phyloP scores from a whole-genome alignment of 2,329 filamentous ascomycete genomes.

The Colletotrichum salicis region DNA sequence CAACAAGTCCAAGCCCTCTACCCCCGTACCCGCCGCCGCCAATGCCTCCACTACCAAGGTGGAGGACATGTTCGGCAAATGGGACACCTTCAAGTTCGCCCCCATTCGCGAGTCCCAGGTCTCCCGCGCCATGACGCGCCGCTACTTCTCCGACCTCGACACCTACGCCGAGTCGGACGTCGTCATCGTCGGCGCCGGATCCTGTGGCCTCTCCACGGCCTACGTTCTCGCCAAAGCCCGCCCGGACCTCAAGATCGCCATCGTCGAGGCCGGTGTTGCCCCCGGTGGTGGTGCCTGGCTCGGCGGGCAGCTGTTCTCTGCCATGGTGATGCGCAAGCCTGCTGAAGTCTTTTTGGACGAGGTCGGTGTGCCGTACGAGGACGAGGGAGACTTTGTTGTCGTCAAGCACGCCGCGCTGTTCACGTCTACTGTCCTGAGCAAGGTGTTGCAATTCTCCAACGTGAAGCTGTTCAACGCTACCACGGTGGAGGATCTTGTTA shows the following conservation, averaged over 20 bases:
- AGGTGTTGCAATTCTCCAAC: conserved; percentile 86
- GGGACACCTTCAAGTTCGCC: conserved; percentile 84
- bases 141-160: conserved; percentile 92
- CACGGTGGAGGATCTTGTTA: conserved; percentile 91
- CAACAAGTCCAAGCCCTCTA: conserved; percentile 41
- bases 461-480: conserved; percentile 98
- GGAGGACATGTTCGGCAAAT: conserved; percentile 68
- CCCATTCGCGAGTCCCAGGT: conserved; percentile 93
- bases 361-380: conserved; percentile 85
- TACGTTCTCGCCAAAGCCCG: conserved; percentile 86
- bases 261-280: conserved; percentile 87
- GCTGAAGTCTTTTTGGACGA: conserved; percentile 86
- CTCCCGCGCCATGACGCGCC: conserved; percentile 90
- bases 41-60: conserved; percentile 50
- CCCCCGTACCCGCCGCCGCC: conserved; percentile 55
- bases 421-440: conserved; percentile 86
- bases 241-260: conserved; percentile 90
- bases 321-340: conserved; percentile 95
- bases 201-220: conserved; percentile 85
- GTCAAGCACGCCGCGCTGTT: conserved; percentile 95
- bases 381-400: conserved; percentile 82
- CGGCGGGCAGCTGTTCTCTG: conserved; percentile 92
- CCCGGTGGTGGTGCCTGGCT: conserved; percentile 93
- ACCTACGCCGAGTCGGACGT: conserved; percentile 91
- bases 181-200: conserved; percentile 91